Base-by-base conservation (phyloP, 2,329 filamentous ascomycete species). In the Neonectria neomacrospora region DNA sequence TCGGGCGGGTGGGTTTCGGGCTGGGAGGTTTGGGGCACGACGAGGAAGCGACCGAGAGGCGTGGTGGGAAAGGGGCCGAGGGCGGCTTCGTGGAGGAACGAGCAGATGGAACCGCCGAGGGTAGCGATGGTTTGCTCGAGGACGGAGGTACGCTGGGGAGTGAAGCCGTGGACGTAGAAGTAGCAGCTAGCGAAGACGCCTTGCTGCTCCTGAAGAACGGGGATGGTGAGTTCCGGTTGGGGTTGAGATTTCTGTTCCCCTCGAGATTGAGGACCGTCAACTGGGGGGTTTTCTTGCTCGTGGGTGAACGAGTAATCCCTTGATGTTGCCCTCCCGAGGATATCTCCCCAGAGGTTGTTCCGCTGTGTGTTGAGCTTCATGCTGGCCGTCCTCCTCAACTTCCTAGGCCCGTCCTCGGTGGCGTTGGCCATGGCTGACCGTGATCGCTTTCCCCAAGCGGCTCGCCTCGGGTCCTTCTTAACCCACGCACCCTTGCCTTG, bases 261-360 rank as follows among this genome's bases (percentile, higher is more conserved):
- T 60, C 63, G 52, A 28, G 58, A 14, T 37, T 63, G 59, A 30
- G 41, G 51, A n/a, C 54, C 51, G 7, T 66, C 61, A 22, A 48
- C 42, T 22, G 57, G 58, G 22, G 48, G 60, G 9, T 66, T 55
- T 14, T 66, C 65, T 1, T 64, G 63, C 6, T 75, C 74, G 14
- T 71, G 63, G 23, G 69, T 72, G 48, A 77, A 76, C 0, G 78
- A 78, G 61, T 75, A 74, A 41, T 79, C 77, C 47, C 74, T 75
- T 2, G 77, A 77, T 12, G 71, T 74, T 22, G 78, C 71, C 76
- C 58, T 70, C 10, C 88, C 88, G 23, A 96, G 86, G 63, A 99
- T 96, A 71, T 96, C 93, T 5, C 91, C 91, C 95, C 95, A 98
- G n/a, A 98, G 85, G 28, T 88, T 89, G 71, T 94, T 89, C 69